Evolutionary conservation across 139 green algal species (phyloP).

Genomic region (Astrephomene gubernaculifera): DNA sequence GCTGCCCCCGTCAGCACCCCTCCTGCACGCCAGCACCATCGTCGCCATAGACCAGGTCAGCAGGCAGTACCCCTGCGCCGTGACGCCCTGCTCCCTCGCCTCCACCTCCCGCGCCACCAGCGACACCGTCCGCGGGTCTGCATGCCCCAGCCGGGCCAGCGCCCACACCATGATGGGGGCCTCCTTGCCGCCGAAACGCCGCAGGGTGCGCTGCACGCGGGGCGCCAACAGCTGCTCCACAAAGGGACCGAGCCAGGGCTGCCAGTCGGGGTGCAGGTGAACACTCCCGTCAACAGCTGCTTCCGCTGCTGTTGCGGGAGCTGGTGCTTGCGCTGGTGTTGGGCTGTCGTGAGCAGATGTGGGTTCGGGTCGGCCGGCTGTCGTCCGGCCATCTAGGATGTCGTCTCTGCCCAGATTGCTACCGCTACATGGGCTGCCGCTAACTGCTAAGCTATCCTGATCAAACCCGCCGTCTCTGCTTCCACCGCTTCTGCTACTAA

Average conservation of each 20-base stretch:
- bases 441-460: too few relatives aligned
- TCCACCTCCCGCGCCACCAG: conserved; percentile 19
- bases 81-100: background rate
- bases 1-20: too few relatives aligned
- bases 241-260: background rate
- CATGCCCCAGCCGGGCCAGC: conserved; percentile 25
- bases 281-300: too few relatives aligned
- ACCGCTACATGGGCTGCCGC: too few relatives aligned
- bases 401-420: too few relatives aligned
- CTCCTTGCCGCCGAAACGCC: background rate
- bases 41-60: conserved; percentile 37
- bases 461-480: too few relatives aligned
- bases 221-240: background rate
- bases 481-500: too few relatives aligned
- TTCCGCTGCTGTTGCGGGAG: too few relatives aligned
- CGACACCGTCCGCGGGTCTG: background rate
- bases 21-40: background rate
- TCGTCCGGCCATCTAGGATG: too few relatives aligned
- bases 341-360: too few relatives aligned
- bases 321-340: too few relatives aligned
- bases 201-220: background rate
- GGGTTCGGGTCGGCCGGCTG: too few relatives aligned
- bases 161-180: conserved; percentile 22
- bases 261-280: conserved; percentile 11
- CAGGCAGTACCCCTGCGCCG: conserved; percentile 23